These are phyloP conservation scores for Talaromyces sp. DNA, from an alignment of 2,329 filamentous ascomycete genomes.

Conservation along the genomic window DNA sequence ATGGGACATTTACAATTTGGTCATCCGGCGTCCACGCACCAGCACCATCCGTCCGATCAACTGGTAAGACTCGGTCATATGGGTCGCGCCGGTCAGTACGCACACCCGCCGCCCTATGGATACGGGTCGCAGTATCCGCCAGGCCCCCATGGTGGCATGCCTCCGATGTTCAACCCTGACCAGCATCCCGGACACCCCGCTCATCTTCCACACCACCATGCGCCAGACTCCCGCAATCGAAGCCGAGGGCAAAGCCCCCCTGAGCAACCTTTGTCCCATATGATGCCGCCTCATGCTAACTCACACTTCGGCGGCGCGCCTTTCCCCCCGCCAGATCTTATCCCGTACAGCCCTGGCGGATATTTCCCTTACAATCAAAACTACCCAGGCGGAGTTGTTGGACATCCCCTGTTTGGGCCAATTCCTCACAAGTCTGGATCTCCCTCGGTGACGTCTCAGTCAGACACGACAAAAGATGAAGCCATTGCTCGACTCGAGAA, in stretches of 20 bases:
- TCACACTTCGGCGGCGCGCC: slow-evolving; percentile 26
- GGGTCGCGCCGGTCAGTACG: slow-evolving; percentile 21
- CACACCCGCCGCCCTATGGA: slow-evolving; percentile 20
- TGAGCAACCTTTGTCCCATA: slow-evolving; percentile 25
- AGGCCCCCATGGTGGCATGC: slow-evolving; percentile 19
- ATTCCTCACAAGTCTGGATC: slow-evolving; percentile 18
- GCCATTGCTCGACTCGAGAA: slow-evolving; percentile 60
- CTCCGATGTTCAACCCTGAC: slow-evolving; percentile 24
- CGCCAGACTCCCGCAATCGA: slow-evolving; percentile 17
- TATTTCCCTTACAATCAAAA: slow-evolving; percentile 32
- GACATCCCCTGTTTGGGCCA: slow-evolving; percentile 29
- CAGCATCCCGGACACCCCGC: slow-evolving; percentile 20
- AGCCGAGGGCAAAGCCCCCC: slow-evolving; percentile 25
- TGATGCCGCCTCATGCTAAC: slow-evolving; percentile 21
- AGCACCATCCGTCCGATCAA: slow-evolving; percentile 25
- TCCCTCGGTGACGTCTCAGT: slow-evolving; percentile 23
- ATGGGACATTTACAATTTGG: slow-evolving; percentile 20
- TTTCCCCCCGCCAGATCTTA: slow-evolving; percentile 30
- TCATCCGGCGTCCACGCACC: slow-evolving; percentile 20
- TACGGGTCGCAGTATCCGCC: slow-evolving; percentile 25
- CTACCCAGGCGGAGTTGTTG: slow-evolving; percentile 31
- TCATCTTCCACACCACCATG: slow-evolving; percentile 20
- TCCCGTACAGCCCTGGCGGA: slow-evolving; percentile 29
- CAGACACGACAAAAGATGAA: slow-evolving; percentile 49
- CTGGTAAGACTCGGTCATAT: slow-evolving; percentile 26